These are phyloP conservation scores for Globisporangium mamillatum DNA, from an alignment of 352 stramenopile genomes.

Conservation along the genomic window DNA sequence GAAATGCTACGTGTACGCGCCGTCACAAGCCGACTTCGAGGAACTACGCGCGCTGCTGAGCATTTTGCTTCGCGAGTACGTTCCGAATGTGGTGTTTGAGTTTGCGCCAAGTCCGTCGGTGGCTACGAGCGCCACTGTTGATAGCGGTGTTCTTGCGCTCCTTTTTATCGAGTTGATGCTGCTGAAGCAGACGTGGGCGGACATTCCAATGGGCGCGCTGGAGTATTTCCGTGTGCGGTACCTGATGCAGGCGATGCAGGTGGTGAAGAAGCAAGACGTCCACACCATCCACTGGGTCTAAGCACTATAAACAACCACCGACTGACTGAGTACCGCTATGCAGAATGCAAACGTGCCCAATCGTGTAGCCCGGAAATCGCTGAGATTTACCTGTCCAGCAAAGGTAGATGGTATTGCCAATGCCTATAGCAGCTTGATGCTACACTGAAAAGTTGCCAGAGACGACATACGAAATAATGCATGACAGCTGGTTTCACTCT, in stretches of 20 bases:
- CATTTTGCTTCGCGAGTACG: background rate
- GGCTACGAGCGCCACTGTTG: background rate
- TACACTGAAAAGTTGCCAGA: too few species aligned
- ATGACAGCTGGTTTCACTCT: too few species aligned
- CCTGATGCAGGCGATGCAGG: conserved; percentile 1
- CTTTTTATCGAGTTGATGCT: conserved; percentile 9
- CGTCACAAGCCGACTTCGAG: background rate
- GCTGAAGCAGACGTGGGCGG: background rate
- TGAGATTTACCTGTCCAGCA: too few species aligned
- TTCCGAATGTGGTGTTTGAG: background rate
- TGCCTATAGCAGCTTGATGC: too few species aligned
- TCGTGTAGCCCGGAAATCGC: too few species aligned
- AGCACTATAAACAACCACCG: background rate
- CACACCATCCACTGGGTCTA: conserved; percentile 13
- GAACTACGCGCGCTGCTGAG: background rate
- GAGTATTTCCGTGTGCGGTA: background rate
- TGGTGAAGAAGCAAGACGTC: conserved; percentile 12
- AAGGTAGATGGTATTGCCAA: too few species aligned
- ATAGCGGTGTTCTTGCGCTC: conserved; percentile 1
- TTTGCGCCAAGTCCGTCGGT: background rate
- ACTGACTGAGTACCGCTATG: too few species aligned
- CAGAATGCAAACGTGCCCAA: too few species aligned
- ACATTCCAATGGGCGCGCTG: background rate
- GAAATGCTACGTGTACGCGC: conserved; percentile 5
- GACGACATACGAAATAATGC: too few species aligned